phyloP scores from a whole-genome alignment of 2,329 filamentous ascomycete genomes.

The Aspergillus fischeri region DNA sequence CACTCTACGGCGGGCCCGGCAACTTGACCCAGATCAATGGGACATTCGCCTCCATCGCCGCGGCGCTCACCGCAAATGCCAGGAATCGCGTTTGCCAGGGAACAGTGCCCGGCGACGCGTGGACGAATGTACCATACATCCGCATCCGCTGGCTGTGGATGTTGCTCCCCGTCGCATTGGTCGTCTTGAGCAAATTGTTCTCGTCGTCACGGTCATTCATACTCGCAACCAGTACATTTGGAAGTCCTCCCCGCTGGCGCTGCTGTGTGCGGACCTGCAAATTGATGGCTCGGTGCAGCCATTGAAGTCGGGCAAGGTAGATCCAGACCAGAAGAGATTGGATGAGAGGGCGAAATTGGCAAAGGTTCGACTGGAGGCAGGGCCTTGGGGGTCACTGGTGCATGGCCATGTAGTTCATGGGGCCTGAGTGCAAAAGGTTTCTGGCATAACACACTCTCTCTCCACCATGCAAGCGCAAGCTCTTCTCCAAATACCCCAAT shows the following conservation, averaged over 20 bases:
- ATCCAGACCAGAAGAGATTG: background rate
- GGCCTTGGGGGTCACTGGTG: background rate
- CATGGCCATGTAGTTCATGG: background rate
- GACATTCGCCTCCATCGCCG: slow-evolving; percentile 16
- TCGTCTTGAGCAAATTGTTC: slow-evolving; percentile 45
- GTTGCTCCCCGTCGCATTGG: slow-evolving; percentile 14
- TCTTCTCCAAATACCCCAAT: too few species aligned
- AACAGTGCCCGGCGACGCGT: slow-evolving; percentile 12
- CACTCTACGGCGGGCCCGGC: slow-evolving; percentile 17
- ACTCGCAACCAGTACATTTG: slow-evolving; percentile 24
- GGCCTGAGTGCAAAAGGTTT: background rate
- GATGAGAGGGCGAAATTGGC: background rate
- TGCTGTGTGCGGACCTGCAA: slow-evolving; percentile 18
- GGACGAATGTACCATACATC: slow-evolving; percentile 17
- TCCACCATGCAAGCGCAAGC: too few species aligned
- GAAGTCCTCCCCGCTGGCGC: slow-evolving; percentile 22
- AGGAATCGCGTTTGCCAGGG: slow-evolving; percentile 17
- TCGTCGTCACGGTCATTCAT: slow-evolving; percentile 41
- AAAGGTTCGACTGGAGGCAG: background rate
- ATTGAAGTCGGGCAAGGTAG: background rate
- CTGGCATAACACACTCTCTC: too few species aligned
- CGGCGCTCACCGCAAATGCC: slow-evolving; percentile 16
- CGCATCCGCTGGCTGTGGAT: slow-evolving; percentile 23
- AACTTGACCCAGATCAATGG: slow-evolving; percentile 17
- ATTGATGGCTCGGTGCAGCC: background rate